These are phyloP conservation scores for Prunus dulcis DNA, from an alignment of 306 rosid species.

Conservation along the genomic window DNA sequence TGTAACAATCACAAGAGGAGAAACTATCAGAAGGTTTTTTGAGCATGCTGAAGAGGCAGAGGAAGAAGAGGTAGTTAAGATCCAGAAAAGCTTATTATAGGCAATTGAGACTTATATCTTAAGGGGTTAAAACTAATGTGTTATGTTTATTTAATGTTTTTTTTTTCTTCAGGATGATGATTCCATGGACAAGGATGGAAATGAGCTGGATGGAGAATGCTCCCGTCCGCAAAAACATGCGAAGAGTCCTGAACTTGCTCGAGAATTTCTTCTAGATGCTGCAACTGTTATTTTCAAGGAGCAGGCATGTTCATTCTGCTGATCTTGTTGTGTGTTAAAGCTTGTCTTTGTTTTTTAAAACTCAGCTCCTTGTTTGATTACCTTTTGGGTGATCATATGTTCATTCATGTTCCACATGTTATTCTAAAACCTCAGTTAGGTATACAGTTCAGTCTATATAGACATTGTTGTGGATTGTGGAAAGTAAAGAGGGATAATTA, in stretches of 20 bases:
- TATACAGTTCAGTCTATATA: not conserved
- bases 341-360: not conserved
- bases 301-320: constrained; percentile 60
- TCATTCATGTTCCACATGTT: not conserved
- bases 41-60: constrained; percentile 99
- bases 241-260: constrained; percentile 99
- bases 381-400: not conserved
- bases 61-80: constrained; percentile 89
- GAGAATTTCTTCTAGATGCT: constrained; percentile 95
- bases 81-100: constrained; percentile 26
- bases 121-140: constrained; percentile 13
- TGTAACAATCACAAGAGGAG: constrained; percentile 91
- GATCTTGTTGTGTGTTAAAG: not conserved
- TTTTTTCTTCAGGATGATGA: constrained; percentile 75
- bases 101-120: not conserved
- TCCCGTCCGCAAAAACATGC: constrained; percentile 99
- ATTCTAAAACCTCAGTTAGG: not conserved
- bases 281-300: constrained; percentile 98
- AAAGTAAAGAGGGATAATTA: not conserved
- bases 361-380: not conserved
- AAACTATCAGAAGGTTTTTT: constrained; percentile 82
- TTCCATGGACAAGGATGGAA: constrained; percentile 88
- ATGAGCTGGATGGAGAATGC: constrained; percentile 95
- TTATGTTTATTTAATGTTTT: constrained; percentile 24
- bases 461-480: not conserved